Percentiles rank a stretch among this genome's conserved stretches.
These are phyloP conservation scores for Phytophthora pluvialis DNA, from an alignment of 352 stramenopile genomes.

Conservation along the genomic window DNA sequence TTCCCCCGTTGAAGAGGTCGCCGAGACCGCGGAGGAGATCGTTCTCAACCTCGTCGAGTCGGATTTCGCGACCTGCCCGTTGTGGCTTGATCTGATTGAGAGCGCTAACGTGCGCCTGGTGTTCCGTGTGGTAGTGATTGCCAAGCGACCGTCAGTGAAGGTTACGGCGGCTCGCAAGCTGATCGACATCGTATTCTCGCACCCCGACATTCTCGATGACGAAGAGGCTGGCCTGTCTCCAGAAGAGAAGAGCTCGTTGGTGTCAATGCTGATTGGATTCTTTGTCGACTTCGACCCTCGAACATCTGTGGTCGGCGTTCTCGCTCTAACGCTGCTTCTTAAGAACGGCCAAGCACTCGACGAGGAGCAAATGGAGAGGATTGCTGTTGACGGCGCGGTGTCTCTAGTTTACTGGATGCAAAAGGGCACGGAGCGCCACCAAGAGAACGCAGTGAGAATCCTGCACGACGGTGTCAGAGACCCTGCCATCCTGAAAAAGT, in stretches of 20 bases:
- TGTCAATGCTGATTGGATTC: slow-evolving; percentile 77
- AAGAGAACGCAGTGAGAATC: slow-evolving; percentile 82
- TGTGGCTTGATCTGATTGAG: slow-evolving; percentile 84
- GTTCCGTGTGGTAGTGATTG: slow-evolving; percentile 65
- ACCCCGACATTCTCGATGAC: slow-evolving; percentile 62
- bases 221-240: slow-evolving; percentile 49
- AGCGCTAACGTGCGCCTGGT: slow-evolving; percentile 60
- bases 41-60: slow-evolving; percentile 80
- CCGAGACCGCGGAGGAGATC: slow-evolving; percentile 71
- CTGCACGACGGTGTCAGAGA: slow-evolving; percentile 70
- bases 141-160: slow-evolving; percentile 62
- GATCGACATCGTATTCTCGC: slow-evolving; percentile 76
- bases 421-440: slow-evolving; percentile 81
- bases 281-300: slow-evolving; percentile 73
- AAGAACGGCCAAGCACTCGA: slow-evolving; percentile 65
- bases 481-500: slow-evolving; percentile 44
- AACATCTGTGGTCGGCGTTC: slow-evolving; percentile 76
- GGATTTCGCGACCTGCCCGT: slow-evolving; percentile 80
- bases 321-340: slow-evolving; percentile 71
- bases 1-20: slow-evolving; percentile 53
- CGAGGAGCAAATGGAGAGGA: slow-evolving; percentile 68
- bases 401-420: slow-evolving; percentile 87
- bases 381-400: slow-evolving; percentile 70
- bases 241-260: slow-evolving; percentile 61
- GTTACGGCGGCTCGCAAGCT: slow-evolving; percentile 76